Base-by-base conservation (phyloP, 2,329 filamentous ascomycete genomes). In the Aspergillus transmontanensis region DNA sequence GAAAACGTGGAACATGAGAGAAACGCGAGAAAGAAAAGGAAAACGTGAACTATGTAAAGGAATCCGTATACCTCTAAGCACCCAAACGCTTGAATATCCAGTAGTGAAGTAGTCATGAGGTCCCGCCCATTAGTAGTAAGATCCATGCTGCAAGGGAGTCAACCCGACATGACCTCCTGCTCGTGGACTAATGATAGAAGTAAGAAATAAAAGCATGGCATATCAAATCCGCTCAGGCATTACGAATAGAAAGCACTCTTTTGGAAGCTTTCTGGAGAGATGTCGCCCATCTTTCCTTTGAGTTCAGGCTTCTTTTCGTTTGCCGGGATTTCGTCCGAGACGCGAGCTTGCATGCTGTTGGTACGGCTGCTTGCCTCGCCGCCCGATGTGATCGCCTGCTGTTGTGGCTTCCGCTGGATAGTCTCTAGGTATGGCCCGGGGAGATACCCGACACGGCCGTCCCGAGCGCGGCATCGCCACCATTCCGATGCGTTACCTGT, bases 381-480 rank as follows among this genome's bases (percentile, higher is more conserved):
- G 23, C 75, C 76, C 1, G 76, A 71, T 2, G 79, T 81, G 65
- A 82, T 79, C 26, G 79, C 77, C 54, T 82, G 80, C 63, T 82
- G 77, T 6, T 71, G 71, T 12, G 77, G 78, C 64, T 82, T 81
- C 59, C 87, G 80, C 73, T 89, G 85, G 56, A 95, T 89, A 0
- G 84, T 86, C 79, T 97, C 93, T 32, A 99, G 85, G 73, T 97
- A 99, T 1, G 93, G 94, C 1, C 90, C 89, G 2, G 96, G 95
- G 6, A 99, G 85, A 75, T 98, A 99, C 9, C 95, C 95, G 71
- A 97, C 89, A 30, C 93, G 86, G 53, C 93, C 94, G 75, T 98
- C 93, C 64, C 95, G 86, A 16, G 94, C 91, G 60, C 95, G 87
- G 79, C 96, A 99, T 68, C 90, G 89, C 95, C 95, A 99, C 95